Base-by-base conservation (phyloP, 1,284 basidiomycete genomes). In the Melampsora americana region DNA sequence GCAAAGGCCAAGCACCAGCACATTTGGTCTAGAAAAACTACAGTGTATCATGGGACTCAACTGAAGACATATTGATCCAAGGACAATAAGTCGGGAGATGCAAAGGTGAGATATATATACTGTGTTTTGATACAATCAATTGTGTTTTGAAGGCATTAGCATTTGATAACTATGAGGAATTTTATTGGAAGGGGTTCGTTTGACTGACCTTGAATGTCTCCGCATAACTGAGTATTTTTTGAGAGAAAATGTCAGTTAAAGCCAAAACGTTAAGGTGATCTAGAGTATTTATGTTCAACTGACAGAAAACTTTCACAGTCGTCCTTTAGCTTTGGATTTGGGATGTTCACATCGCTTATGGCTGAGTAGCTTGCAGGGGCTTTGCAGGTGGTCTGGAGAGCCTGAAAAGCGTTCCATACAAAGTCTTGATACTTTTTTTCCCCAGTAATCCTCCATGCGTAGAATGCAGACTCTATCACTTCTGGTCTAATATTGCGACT, bases 51-150 rank as follows among this genome's bases (percentile, higher is more conserved):
- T 66, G 39, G 48, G 44, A 61, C 73, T 62, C 44, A 75, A 75
- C 73, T 76, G 66, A 76, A 76, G 9, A 76, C 23, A 60, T 76
- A 76, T 53, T 76, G 18, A 35, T 76, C 73, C 60, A 76, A 53
- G 1, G 73, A 76, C n/a, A 76, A 14, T 16, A 76, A 28, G 26
- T 46, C 44, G 5, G 66, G 73, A 28, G 66, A 42, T 50, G 73
- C 59, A 56, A 76, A 76, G n/a, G 66, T 76, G 5, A 76, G 39
- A 44, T 69, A 76, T 2, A 76, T 61, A 23, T 76, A 76, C 73
- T 76, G 28, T 2, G 6, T 23, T 35, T 48, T 26, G 14, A n/a
- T 50, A 56, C 4, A 50, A 28, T 50, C 48, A 11, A 6, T 23
- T 56, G 6, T 56, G 28, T n/a, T 56, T 56, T 14, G 5, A 4